Evolutionary conservation across 495 filamentous ascomycete genomes (phyloP), one percentile per base, ranked within the genome.

Genomic region (Tuber indicum): DNA sequence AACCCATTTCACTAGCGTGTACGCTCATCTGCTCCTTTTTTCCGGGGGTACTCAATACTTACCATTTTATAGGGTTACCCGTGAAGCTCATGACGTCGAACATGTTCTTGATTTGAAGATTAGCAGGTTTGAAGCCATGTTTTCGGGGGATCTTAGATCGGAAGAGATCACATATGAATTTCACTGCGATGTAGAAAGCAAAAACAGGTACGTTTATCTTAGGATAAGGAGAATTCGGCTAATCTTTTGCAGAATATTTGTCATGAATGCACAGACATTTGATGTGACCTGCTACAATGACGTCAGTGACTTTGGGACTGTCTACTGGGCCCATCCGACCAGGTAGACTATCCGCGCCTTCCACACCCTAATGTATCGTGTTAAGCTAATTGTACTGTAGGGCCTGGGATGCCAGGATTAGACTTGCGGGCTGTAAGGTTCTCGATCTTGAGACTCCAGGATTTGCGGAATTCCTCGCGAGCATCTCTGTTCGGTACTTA

Each of bases 111-210:
- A 81, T 23, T 66, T 81, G 26, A 81, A 81, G 46, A 73, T 81
- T 77, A 78, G 79, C 47, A 77, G 66, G 44, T 75, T 75, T 7
- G 79, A 81, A 47, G 81, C 75, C 36, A 44, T 81, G 46, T 81
- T 81, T 81, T 71, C 75, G 21, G 72, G 76, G 26, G 79, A 73
- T 43, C 42, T 70, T 43, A 58, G 32, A 12, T 72, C 78, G 43
- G 81, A 75, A 42, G 78, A 62, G 9, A 76, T 81, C 3, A 81
- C 79, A 39, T 81, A 81, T 43, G 80, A 81, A 26, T 81, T 81
- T 44, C 76, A 78, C 44, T 81, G 80, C 49, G 77, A 74, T 17
- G 72, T 78, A 26, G 81, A 82, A 49, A 79, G 76, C n/a, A 74
- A 81, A 49, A 73, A 77, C 44, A 49, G 80, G 80, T 81, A 82